Percentiles rank a stretch among this genome's conserved stretches.
Evolutionary conservation across 352 stramenopile species (phyloP).

Genomic region (Phytophthora melonis): DNA sequence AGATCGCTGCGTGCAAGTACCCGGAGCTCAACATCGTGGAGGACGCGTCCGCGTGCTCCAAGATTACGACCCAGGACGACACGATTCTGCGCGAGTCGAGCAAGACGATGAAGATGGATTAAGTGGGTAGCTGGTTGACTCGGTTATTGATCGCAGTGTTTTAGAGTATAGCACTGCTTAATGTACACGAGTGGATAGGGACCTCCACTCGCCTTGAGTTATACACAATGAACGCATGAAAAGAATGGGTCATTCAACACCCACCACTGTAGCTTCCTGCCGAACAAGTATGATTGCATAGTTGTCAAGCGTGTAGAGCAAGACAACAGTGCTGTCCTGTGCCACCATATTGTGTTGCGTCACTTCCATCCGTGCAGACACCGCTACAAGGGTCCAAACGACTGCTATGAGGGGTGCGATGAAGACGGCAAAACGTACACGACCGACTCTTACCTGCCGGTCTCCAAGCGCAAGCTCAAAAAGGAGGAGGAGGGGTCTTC

Average conservation of each 20-base stretch:
- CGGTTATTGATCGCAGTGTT: neutral
- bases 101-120: neutral
- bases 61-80: slow-evolving; percentile 5
- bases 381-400: no score
- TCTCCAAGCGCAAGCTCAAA: no score
- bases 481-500: no score
- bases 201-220: neutral
- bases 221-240: neutral
- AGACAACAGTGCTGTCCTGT: no score
- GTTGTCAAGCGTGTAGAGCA: no score
- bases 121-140: neutral
- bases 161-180: neutral
- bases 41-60: slow-evolving; percentile 11
- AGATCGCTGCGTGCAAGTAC: slow-evolving; percentile 26
- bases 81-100: neutral
- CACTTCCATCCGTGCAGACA: neutral
- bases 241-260: neutral
- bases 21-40: slow-evolving; percentile 23
- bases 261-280: no score
- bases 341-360: no score
- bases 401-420: no score
- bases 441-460: no score
- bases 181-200: neutral
- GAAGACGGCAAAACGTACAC: no score
- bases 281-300: no score